Base-by-base conservation (phyloP, 1,284 basidiomycete species). In the Fistulinella cinereoalba region DNA sequence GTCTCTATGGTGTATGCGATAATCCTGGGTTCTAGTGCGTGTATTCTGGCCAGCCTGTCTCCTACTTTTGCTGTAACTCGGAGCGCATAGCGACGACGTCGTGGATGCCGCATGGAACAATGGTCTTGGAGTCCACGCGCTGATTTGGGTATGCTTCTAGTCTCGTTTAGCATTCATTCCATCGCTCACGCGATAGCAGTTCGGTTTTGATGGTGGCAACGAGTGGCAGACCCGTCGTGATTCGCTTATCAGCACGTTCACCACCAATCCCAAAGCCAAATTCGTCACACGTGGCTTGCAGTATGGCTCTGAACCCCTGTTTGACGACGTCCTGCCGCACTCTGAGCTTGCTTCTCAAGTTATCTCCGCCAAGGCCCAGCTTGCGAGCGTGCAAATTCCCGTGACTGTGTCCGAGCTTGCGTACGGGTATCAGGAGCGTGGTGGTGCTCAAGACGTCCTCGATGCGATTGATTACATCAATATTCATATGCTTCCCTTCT, bases 281-380 rank as follows among this genome's bases (percentile, higher is more conserved):
- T 86, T 79, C 57, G 74, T 88, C 34, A 84, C 83, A 3, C 76
- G 84, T 27, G 78, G 74, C 4, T 68, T 88, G 7, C 82, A 84
- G 49, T 83, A 87, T 48, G 85, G 85, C n/a, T 84, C 82, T 0
- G 86, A 89, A 56, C 87, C 87, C 3, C 66, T 90, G 24, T 90
- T 67, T 56, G 86, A 88, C 58, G 47, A 66, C 42, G 85, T 79
- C 21, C 66, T 89, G 23, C 63, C 72, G 6, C 72, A 77, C 22
- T 40, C 60, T 1, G 63, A 71, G 29, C 75, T 90, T n/a, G 79
- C 82, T 2, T 53, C 64, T 0, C 76, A 88, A 61, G 78, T 88
- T 16, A 61, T 49, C 9, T 57, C 62, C 1, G 73, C 79, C 22
- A 81, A 81, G 58, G 53, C 62, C 18, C 76, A 73, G 47, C 64